These are phyloP conservation scores for Heliosperma pusillum DNA, from an alignment of 148 eudicot species.

Conservation along the genomic window DNA sequence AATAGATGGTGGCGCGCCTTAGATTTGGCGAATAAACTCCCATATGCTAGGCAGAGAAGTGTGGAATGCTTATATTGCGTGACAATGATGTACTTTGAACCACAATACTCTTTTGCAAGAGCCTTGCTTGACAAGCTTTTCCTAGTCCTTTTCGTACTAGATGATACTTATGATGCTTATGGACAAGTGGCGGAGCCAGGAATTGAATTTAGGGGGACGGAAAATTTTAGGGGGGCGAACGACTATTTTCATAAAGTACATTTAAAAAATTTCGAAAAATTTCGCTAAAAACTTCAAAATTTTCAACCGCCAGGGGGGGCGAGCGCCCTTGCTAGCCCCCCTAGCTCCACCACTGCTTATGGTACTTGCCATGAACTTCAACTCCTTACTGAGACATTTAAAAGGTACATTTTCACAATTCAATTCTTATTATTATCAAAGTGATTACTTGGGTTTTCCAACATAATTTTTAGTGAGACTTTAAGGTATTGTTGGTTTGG, in stretches of 20 bases:
- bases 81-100: slow-evolving; percentile 21
- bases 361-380: slow-evolving; percentile 32
- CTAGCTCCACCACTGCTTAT: too few relatives aligned
- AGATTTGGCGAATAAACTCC: slow-evolving; percentile 23
- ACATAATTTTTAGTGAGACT: too few relatives aligned
- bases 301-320: too few relatives aligned
- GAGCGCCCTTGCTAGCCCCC: too few relatives aligned
- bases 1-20: slow-evolving; percentile 32
- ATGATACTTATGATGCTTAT: slow-evolving; percentile 46
- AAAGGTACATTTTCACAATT: slow-evolving; percentile 4
- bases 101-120: slow-evolving; percentile 32
- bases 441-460: background rate
- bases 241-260: too few relatives aligned
- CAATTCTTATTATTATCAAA: background rate
- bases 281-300: too few relatives aligned
- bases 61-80: slow-evolving; percentile 32
- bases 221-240: too few relatives aligned
- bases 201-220: too few relatives aligned
- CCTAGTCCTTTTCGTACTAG: slow-evolving; percentile 12
- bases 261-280: too few relatives aligned
- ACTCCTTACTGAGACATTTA: slow-evolving; percentile 24
- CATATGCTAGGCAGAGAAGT: slow-evolving; percentile 31
- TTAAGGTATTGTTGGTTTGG: background rate
- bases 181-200: too few relatives aligned
- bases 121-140: slow-evolving; percentile 18